These are phyloP conservation scores for Melampsora abietis-canadensis DNA, from an alignment of 1,284 basidiomycete genomes.

Conservation along the genomic window DNA sequence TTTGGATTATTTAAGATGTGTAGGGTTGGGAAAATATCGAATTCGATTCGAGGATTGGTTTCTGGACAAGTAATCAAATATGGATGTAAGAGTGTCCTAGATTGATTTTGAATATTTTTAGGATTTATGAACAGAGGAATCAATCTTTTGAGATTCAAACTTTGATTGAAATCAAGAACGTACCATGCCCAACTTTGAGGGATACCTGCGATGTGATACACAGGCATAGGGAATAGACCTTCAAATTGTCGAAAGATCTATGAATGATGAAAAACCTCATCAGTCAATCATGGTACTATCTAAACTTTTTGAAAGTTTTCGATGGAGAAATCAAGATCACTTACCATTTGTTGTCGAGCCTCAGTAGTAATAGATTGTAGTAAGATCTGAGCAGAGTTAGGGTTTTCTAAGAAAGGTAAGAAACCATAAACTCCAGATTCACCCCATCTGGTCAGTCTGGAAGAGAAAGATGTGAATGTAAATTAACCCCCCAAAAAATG, in stretches of 20 bases:
- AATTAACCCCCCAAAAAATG: too few relatives aligned
- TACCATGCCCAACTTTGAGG: conserved; percentile 33
- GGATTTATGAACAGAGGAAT: conserved; percentile 56
- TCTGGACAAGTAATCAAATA: conserved; percentile 63
- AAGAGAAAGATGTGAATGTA: too few relatives aligned
- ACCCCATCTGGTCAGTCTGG: conserved; percentile 59
- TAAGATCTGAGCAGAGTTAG: conserved; percentile 61
- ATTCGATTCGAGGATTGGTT: conserved; percentile 62
- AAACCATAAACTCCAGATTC: conserved; percentile 66
- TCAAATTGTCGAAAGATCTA: conserved; percentile 63
- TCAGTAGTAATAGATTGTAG: conserved; percentile 66
- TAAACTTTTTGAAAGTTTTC: too few relatives aligned
- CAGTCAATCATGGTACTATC: too few relatives aligned
- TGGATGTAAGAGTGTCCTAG: conserved; percentile 64
- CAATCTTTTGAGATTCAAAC: conserved; percentile 37
- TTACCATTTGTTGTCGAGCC: conserved; percentile 63
- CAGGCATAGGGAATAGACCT: conserved; percentile 64
- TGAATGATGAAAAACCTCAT: too few relatives aligned
- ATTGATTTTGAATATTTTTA: conserved; percentile 59
- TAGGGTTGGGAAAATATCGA: conserved; percentile 60
- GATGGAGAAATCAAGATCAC: neutral
- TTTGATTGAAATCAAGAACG: conserved; percentile 31
- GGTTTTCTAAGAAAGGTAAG: conserved; percentile 63
- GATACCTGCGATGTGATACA: conserved; percentile 14
- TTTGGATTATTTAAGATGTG: conserved; percentile 56